Percentiles rank a stretch among this genome's conserved stretches.
These are phyloP conservation scores for Diutina sp. DNA, from an alignment of 1,139 yeast species.

Conservation along the genomic window DNA sequence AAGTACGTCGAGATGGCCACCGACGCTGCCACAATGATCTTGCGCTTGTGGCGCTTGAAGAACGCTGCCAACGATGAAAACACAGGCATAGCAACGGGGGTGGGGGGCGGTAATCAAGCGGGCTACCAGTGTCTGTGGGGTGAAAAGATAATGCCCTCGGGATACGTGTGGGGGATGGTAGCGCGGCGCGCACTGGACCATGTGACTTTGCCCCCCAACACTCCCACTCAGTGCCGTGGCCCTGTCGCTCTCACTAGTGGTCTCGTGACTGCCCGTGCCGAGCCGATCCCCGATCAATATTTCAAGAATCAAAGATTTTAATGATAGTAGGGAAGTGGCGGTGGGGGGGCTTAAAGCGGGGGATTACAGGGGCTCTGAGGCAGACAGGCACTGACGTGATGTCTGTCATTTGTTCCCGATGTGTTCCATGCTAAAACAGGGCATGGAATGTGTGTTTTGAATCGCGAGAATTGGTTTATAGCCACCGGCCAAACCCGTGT, in stretches of 20 bases:
- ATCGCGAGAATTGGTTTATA: background rate
- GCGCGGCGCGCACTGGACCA: background rate
- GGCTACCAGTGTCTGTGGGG: background rate
- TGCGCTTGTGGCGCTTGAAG: conserved; percentile 49
- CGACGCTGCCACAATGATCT: conserved; percentile 45
- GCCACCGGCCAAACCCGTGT: background rate
- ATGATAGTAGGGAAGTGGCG: background rate
- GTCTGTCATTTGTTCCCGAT: background rate
- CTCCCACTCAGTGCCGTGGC: background rate
- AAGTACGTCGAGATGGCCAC: conserved; percentile 45
- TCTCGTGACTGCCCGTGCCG: background rate
- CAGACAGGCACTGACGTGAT: background rate
- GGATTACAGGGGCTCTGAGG: background rate
- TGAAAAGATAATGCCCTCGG: background rate
- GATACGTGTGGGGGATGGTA: background rate
- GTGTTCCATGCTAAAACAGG: background rate
- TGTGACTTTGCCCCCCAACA: background rate
- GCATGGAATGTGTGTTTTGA: background rate
- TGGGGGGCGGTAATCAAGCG: background rate
- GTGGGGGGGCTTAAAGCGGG: background rate
- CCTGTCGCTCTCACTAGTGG: background rate
- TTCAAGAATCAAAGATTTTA: too few relatives aligned
- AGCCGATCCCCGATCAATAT: background rate
- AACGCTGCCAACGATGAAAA: conserved; percentile 46
- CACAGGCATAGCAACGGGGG: conserved; percentile 20